A percentile compares a stretch with the other conserved stretches of the same genome.
phyloP scores from a whole-genome alignment of 2,329 filamentous ascomycete species.

The Pestalotiopsis fici region DNA sequence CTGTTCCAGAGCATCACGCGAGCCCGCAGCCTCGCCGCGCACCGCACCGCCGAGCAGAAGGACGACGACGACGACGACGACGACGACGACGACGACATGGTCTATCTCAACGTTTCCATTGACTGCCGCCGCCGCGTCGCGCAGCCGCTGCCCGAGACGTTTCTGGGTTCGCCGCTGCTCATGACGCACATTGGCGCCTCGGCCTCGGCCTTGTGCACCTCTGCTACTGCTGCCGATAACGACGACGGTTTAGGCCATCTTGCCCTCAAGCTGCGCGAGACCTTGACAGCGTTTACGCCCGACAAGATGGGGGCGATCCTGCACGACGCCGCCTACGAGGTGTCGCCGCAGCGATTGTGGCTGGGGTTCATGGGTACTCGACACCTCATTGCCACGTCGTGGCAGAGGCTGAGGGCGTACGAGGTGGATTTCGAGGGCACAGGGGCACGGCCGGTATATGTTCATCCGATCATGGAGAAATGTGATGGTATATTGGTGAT shows the following conservation, averaged over 20 bases:
- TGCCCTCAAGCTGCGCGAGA: slow-evolving; percentile 34
- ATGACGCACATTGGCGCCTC: slow-evolving; percentile 32
- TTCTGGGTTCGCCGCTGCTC: slow-evolving; percentile 45
- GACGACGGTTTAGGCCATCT: slow-evolving; percentile 26
- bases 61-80: slow-evolving; percentile 26
- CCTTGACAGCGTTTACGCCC: slow-evolving; percentile 35
- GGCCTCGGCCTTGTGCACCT: background rate
- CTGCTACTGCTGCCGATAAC: too few species aligned
- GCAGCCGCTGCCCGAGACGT: slow-evolving; percentile 39
- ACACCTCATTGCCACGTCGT: slow-evolving; percentile 45
- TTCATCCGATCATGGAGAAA: slow-evolving; percentile 41
- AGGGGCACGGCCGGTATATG: slow-evolving; percentile 30
- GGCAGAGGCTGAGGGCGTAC: slow-evolving; percentile 37
- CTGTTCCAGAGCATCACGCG: slow-evolving; percentile 45
- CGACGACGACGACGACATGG: slow-evolving; percentile 25
- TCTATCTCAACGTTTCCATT: slow-evolving; percentile 42
- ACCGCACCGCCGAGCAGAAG: slow-evolving; percentile 12
- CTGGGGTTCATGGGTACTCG: slow-evolving; percentile 42
- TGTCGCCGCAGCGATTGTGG: slow-evolving; percentile 48
- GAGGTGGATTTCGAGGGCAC: slow-evolving; percentile 39
- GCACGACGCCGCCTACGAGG: slow-evolving; percentile 43
- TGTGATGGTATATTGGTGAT: slow-evolving; percentile 44
- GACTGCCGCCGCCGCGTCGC: slow-evolving; percentile 38
- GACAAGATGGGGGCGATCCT: slow-evolving; percentile 38
- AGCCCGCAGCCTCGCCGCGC: slow-evolving; percentile 27